Percentiles rank a stretch among this genome's conserved stretches.
phyloP scores from a whole-genome alignment of 805 yeast genomes.

The Hanseniaspora taiwanica region DNA sequence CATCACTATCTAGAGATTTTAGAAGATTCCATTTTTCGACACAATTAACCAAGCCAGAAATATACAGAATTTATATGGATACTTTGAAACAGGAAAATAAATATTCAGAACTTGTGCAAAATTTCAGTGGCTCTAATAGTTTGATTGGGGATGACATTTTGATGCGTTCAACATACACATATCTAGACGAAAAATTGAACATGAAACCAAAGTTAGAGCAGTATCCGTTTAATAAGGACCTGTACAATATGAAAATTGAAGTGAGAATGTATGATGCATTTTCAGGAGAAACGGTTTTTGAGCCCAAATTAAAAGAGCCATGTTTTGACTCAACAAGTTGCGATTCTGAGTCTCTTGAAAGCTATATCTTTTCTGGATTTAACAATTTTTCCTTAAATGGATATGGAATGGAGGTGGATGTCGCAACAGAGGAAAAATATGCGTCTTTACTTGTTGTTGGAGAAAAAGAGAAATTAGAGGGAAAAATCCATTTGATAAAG shows the following conservation, averaged over 20 bases:
- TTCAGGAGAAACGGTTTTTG: conserved; percentile 27
- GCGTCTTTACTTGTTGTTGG: conserved; percentile 17
- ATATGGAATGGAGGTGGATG: conserved; percentile 44
- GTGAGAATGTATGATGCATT: conserved; percentile 18
- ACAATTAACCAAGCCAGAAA: conserved; percentile 51
- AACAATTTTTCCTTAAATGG: conserved; percentile 49
- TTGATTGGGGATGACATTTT: conserved; percentile 33
- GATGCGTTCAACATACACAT: conserved; percentile 36
- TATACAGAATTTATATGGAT: conserved; percentile 46
- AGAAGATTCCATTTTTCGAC: conserved; percentile 54
- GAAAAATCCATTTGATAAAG: conserved; percentile 48
- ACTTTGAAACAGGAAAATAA: conserved; percentile 23
- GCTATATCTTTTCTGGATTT: conserved; percentile 30
- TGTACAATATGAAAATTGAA: conserved; percentile 33
- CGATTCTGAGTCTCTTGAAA: conserved; percentile 39
- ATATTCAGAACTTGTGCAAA: conserved; percentile 14
- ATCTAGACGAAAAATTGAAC: conserved; percentile 37
- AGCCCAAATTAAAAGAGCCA: conserved; percentile 41
- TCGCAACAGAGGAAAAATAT: conserved; percentile 31
- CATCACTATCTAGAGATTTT: conserved; percentile 71
- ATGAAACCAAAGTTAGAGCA: conserved; percentile 36
- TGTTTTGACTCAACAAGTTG: conserved; percentile 26
- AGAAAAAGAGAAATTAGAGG: conserved; percentile 31
- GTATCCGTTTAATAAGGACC: conserved; percentile 43
- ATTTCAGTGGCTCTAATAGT: conserved; percentile 11